Evolutionary conservation across 352 stramenopile genomes (phyloP).

Genomic region (Phytophthora citricola): DNA sequence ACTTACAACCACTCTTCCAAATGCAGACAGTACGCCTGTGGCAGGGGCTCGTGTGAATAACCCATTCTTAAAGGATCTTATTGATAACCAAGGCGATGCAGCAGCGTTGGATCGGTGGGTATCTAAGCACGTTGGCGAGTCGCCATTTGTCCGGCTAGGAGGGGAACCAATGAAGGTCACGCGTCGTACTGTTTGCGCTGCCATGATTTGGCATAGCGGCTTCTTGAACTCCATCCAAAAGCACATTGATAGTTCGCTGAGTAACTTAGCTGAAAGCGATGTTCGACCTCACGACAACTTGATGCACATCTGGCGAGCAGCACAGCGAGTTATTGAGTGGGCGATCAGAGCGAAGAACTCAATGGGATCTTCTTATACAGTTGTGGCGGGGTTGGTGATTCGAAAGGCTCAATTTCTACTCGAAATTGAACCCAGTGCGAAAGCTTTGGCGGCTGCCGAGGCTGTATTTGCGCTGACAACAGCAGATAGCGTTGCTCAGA

Average conservation of each 20-base stretch:
- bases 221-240: conserved; percentile 70
- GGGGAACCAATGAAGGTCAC: conserved; percentile 90
- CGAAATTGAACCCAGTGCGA: conserved; percentile 77
- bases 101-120: conserved; percentile 76
- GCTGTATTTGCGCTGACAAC: conserved; percentile 66
- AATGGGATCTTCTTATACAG: conserved; percentile 84
- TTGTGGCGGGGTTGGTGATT: conserved; percentile 83
- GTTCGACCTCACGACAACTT: conserved; percentile 87
- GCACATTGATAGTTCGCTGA: conserved; percentile 55
- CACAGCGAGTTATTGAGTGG: conserved; percentile 90
- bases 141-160: conserved; percentile 77
- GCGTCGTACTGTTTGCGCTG: conserved; percentile 80
- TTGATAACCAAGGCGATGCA: conserved; percentile 65
- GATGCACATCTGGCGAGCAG: conserved; percentile 91
- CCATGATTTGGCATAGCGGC: conserved; percentile 91
- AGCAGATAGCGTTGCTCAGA: conserved; percentile 43
- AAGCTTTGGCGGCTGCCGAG: conserved; percentile 70
- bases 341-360: conserved; percentile 90
- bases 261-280: conserved; percentile 63
- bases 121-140: conserved; percentile 85
- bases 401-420: conserved; percentile 88
- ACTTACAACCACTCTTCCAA: conserved; percentile 37
- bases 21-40: conserved; percentile 22
- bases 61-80: conserved; percentile 74
- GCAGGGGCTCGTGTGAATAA: conserved; percentile 29